These are phyloP conservation scores for Ordospora colligata DNA, from an alignment of 371 early-diverging fungal genomes.

Conservation along the genomic window DNA sequence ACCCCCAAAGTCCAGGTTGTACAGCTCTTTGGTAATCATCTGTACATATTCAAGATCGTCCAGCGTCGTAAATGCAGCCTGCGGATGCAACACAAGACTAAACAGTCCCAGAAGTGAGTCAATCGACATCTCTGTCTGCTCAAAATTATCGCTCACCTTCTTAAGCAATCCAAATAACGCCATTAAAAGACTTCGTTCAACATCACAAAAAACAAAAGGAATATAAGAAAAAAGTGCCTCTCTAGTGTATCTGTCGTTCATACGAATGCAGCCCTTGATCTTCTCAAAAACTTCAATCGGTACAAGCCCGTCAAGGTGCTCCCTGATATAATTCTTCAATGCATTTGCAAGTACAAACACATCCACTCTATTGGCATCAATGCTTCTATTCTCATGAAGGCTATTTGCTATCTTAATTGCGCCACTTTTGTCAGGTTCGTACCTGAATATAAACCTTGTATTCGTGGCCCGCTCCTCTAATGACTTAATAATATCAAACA, in stretches of 20 bases:
- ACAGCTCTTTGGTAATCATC: conserved; percentile 9
- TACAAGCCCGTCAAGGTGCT: conserved; percentile 14
- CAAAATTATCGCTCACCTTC: conserved; percentile 4
- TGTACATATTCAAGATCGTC: background rate
- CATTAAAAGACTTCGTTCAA: background rate
- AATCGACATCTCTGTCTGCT: conserved; percentile 24
- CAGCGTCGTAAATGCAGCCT: conserved; percentile 8
- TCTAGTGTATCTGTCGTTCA: background rate
- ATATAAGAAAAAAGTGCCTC: conserved; percentile 12
- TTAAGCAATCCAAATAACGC: conserved; percentile 6
- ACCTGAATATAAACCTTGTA: background rate
- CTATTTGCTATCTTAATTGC: background rate
- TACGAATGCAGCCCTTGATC: background rate
- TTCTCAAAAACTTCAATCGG: background rate
- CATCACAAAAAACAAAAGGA: conserved; percentile 19
- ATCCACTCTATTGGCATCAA: background rate
- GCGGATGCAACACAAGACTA: conserved; percentile 9
- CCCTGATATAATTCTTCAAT: conserved; percentile 14
- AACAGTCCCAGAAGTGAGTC: conserved; percentile 8
- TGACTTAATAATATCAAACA: background rate
- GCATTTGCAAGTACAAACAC: background rate
- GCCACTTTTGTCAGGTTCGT: background rate
- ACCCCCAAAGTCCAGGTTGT: background rate
- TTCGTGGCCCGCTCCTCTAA: background rate
- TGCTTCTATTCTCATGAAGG: background rate